These are phyloP conservation scores for Ostreobium quekettii DNA, from an alignment of 139 green algal genomes.

Conservation along the genomic window DNA sequence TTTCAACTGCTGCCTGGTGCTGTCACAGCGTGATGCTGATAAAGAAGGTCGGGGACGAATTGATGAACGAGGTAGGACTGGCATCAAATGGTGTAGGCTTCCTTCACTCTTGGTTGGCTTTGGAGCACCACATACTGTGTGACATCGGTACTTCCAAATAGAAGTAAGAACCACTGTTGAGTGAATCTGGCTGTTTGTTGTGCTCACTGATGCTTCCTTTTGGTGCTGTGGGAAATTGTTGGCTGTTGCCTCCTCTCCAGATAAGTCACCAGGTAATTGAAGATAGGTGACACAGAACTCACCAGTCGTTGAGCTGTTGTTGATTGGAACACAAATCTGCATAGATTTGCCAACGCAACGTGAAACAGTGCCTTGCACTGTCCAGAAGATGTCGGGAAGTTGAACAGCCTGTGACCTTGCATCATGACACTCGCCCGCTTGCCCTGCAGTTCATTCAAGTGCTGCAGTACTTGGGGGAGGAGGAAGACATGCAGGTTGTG, in stretches of 20 bases:
- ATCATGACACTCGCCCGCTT: too few relatives aligned
- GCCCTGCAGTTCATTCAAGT: slow-evolving; percentile 27
- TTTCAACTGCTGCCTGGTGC: background rate
- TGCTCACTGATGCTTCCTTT: too few relatives aligned
- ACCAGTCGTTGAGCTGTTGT: too few relatives aligned
- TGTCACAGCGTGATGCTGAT: slow-evolving; percentile 81
- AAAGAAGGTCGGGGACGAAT: slow-evolving; percentile 88
- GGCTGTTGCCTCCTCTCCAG: too few relatives aligned
- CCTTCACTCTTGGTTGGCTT: slow-evolving; percentile 15
- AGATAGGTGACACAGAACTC: too few relatives aligned
- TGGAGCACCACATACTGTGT: slow-evolving; percentile 5
- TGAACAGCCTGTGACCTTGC: too few relatives aligned
- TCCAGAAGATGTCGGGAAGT: too few relatives aligned
- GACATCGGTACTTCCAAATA: background rate
- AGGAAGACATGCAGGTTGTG: slow-evolving; percentile 70
- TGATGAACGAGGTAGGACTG: slow-evolving; percentile 47
- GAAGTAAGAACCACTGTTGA: background rate
- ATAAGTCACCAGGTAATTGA: too few relatives aligned
- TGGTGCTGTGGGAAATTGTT: too few relatives aligned
- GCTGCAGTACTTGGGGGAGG: slow-evolving; percentile 52
- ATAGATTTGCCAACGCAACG: too few relatives aligned
- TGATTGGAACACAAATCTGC: too few relatives aligned
- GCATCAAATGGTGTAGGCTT: background rate
- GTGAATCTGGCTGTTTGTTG: background rate
- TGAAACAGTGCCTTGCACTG: too few relatives aligned